Conservation (phyloP, 192 early-diverging fungal species). For the Backusella tarrabulga region DNA sequence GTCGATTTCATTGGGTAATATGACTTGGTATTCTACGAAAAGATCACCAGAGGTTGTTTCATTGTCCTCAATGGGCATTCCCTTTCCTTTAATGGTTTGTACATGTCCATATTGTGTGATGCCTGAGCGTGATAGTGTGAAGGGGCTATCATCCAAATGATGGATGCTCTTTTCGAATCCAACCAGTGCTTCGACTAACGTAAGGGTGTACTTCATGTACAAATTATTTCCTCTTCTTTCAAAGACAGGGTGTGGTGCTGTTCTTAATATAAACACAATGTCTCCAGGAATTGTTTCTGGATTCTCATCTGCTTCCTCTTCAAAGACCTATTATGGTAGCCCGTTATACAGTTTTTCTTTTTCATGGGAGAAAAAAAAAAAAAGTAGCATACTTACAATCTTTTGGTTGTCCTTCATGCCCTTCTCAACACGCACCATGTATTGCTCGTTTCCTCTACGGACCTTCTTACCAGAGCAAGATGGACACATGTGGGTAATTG, state of each 20-base stretch:
- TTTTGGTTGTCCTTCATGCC: conserved; percentile 80
- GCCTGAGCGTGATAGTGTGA: conserved; percentile 53
- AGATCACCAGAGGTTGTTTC: conserved; percentile 70
- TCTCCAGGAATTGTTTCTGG: conserved; percentile 90
- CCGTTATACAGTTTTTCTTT: neutral
- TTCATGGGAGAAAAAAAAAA: neutral
- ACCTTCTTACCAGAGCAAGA: conserved; percentile 59
- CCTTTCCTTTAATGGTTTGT: conserved; percentile 75
- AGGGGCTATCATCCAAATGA: conserved; percentile 77
- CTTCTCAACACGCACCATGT: conserved; percentile 78
- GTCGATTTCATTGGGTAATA: conserved; percentile 72
- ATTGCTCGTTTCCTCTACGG: conserved; percentile 73
- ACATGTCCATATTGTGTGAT: conserved; percentile 74
- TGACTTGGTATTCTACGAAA: conserved; percentile 87
- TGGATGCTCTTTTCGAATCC: conserved; percentile 78
- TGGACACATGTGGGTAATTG: neutral
- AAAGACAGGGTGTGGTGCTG: conserved; percentile 72
- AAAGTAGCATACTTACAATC: conserved; percentile 40
- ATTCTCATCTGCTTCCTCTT: conserved; percentile 87
- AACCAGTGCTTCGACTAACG: conserved; percentile 74
- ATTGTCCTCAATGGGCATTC: conserved; percentile 79
- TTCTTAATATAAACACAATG: conserved; percentile 73
- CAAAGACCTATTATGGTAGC: conserved; percentile 53
- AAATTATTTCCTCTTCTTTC: conserved; percentile 77
- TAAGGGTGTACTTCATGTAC: conserved; percentile 74